Evolutionary conservation across 2,329 filamentous ascomycete species (phyloP).

Genomic region (Ophiostoma triangulosporum): DNA sequence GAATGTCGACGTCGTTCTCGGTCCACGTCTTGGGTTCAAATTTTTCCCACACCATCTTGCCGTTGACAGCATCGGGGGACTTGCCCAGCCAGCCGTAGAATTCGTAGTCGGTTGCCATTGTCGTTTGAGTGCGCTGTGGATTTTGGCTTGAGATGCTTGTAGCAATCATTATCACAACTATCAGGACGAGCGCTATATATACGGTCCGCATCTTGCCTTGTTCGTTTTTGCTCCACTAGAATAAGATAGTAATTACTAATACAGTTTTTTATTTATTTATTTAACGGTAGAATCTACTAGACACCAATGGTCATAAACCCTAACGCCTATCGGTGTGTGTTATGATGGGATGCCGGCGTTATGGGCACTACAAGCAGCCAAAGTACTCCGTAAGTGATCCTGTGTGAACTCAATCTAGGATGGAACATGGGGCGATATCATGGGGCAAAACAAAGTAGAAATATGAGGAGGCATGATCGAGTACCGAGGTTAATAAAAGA

Average conservation of each 20-base stretch:
- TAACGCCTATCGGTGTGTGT: neutral
- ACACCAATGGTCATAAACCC: neutral
- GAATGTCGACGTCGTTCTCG: conserved; percentile 52
- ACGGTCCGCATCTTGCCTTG: neutral
- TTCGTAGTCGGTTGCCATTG: conserved; percentile 13
- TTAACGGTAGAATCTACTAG: neutral
- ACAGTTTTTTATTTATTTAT: neutral
- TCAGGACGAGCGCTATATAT: neutral
- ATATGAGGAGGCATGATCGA: too few species aligned
- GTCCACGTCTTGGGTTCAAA: conserved; percentile 52
- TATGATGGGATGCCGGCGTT: neutral
- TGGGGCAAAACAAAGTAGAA: too few species aligned
- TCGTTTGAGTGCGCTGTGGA: neutral
- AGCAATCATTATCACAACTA: neutral
- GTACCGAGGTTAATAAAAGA: too few species aligned
- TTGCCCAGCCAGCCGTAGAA: conserved; percentile 39
- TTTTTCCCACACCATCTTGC: conserved; percentile 40
- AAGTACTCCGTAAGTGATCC: too few species aligned
- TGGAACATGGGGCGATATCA: too few species aligned
- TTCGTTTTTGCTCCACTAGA: neutral
- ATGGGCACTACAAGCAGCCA: too few species aligned
- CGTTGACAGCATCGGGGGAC: conserved; percentile 27
- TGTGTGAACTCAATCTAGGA: too few species aligned
- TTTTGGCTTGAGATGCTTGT: neutral
- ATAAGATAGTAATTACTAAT: neutral